These are phyloP conservation scores for Trichoderma sp. DNA, from an alignment of 2,329 filamentous ascomycete genomes.

Conservation along the genomic window DNA sequence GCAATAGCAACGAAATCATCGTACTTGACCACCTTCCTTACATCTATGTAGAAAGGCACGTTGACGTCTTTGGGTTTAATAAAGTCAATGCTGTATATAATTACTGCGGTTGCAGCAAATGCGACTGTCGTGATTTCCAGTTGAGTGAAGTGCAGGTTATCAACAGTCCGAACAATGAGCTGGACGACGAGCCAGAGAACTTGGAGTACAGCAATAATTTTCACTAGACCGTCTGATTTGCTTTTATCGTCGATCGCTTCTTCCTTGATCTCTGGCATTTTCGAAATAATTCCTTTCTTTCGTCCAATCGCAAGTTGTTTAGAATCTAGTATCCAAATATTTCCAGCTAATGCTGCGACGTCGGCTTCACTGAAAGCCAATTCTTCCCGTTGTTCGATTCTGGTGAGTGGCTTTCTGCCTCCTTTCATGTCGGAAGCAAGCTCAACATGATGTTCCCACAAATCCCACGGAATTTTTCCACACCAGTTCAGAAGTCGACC, in stretches of 20 bases:
- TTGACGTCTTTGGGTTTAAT: not conserved
- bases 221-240: not conserved
- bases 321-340: not conserved
- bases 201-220: not conserved
- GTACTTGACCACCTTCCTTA: not conserved
- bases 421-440: not conserved
- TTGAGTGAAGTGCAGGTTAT: not conserved
- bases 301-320: not conserved
- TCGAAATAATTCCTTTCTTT: accelerated
- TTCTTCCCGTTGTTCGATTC: too few relatives aligned
- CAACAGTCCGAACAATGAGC: not conserved
- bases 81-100: not conserved
- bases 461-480: not conserved
- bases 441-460: not conserved
- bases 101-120: not conserved
- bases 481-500: not conserved
- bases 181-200: not conserved
- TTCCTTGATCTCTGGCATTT: not conserved
- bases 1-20: not conserved
- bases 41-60: not conserved
- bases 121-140: not conserved
- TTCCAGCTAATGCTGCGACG: not conserved
- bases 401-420: too few relatives aligned
- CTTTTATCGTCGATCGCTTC: not conserved
- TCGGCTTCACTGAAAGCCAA: not conserved